Evolutionary conservation across 306 rosid genomes (phyloP).

Genomic region (Cucurbita pepo): DNA sequence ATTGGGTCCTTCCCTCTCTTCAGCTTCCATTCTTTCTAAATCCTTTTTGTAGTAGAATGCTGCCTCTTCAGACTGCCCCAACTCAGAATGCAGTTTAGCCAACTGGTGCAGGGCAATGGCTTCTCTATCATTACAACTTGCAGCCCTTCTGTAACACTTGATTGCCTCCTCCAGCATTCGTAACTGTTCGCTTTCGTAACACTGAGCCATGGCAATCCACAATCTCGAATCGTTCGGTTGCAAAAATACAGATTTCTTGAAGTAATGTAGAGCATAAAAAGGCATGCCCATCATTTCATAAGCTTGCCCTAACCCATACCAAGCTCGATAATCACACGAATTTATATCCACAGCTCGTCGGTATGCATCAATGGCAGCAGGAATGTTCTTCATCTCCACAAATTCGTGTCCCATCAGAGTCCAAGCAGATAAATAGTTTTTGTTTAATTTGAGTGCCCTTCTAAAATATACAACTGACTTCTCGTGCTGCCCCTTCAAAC

Average conservation of each 20-base stretch:
- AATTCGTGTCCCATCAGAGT: constrained; percentile 97
- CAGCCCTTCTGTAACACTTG: constrained; percentile 84
- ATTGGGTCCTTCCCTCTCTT: constrained; percentile 95
- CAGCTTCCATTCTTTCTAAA: constrained; percentile 88
- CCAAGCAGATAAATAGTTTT: constrained; percentile 92
- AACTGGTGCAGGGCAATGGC: constrained; percentile 80
- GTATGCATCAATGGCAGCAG: constrained; percentile 95
- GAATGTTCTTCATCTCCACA: constrained; percentile 96
- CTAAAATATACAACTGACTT: constrained; percentile 82
- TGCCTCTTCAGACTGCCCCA: constrained; percentile 68
- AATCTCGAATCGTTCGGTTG: constrained; percentile 89
- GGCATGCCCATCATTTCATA: constrained; percentile 99
- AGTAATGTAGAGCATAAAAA: constrained; percentile 88
- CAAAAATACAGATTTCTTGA: constrained; percentile 73
- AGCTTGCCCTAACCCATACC: constrained; percentile 98
- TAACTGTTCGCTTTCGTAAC: constrained; percentile 74
- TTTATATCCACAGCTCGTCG: constrained; percentile 90
- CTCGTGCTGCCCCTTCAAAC: constrained; percentile 93
- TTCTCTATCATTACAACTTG: constrained; percentile 73
- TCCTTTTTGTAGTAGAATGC: constrained; percentile 83
- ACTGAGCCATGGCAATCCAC: constrained; percentile 97
- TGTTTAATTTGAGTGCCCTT: constrained; percentile 92
- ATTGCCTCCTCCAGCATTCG: constrained; percentile 78
- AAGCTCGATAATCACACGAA: constrained; percentile 83
- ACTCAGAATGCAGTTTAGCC: constrained; percentile 63